Conservation (phyloP, 208 protist genomes). For the Borovskyia barvae region DNA sequence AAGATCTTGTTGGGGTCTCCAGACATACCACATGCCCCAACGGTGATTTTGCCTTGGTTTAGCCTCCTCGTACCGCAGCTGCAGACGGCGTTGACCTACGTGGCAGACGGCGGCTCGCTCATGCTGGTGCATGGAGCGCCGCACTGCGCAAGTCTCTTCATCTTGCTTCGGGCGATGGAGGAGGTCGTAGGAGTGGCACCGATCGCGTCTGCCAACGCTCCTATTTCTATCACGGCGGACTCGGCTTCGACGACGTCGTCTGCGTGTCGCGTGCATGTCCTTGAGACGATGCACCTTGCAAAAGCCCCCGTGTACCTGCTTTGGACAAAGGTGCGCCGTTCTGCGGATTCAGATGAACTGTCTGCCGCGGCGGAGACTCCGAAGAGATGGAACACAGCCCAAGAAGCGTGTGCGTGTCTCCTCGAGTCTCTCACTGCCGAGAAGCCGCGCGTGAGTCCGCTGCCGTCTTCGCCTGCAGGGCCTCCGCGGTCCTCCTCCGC, state of each 20-base stretch:
- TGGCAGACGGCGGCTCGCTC: conserved; percentile 43
- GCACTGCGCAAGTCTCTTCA: conserved; percentile 71
- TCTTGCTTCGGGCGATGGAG: conserved; percentile 52
- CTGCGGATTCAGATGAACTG: background rate
- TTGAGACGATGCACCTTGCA: conserved; percentile 70
- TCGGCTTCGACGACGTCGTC: background rate
- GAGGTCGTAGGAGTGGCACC: conserved; percentile 1
- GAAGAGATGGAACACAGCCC: background rate
- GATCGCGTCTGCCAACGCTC: background rate
- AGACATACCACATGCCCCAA: background rate
- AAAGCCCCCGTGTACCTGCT: conserved; percentile 78
- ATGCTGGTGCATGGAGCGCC: conserved; percentile 78
- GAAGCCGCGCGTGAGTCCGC: conserved; percentile 18
- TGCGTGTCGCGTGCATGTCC: conserved; percentile 20
- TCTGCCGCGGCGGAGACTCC: background rate
- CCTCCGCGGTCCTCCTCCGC: background rate
- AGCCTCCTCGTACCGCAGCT: conserved; percentile 76
- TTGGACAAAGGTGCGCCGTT: conserved; percentile 4
- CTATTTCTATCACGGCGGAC: background rate
- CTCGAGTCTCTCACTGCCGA: conserved; percentile 15
- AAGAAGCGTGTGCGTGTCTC: conserved; percentile 6
- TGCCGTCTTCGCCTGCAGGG: background rate
- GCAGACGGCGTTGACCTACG: conserved; percentile 39
- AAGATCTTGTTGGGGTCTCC: too few species aligned
- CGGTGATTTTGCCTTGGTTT: conserved; percentile 64